Base-by-base conservation (phyloP, 371 early-diverging fungal species). In the Amoeboaphelidium occidentale region DNA sequence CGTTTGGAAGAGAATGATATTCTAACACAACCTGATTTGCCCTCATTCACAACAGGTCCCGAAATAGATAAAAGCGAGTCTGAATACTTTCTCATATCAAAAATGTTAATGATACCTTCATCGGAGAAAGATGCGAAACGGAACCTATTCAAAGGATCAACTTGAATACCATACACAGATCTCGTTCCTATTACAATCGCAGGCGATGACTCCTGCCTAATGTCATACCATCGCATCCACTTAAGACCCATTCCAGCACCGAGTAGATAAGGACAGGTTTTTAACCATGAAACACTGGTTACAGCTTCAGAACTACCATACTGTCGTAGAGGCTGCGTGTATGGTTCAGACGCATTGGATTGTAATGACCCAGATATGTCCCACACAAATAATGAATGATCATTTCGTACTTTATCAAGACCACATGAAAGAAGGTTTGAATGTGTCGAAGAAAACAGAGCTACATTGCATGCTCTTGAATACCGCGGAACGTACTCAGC, bases 71-170 rank as follows among this genome's bases (percentile, higher is more conserved):
- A n/a, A n/a, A n/a, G n/a, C n/a, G n/a, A n/a, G n/a, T n/a, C n/a
- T n/a, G n/a, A n/a, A n/a, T n/a, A n/a, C n/a, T 76, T 78, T 25
- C 86, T 66, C 25, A 64, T 55, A 53, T 86, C 86, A 84, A 84
- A 86, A n/a, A 83, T 50, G 44, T 72, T 67, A 45, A 86, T 68
- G 10, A 67, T 62, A 3, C 74, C 74, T 49, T 79, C 79, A 17
- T 77, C 80, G 0, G 74, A 70, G 50, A 65, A 78, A 1, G 80
- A 78, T 0, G 81, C 80, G 47, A 82, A 58, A 27, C 81, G 70
- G 52, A 74, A 59, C 10, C 68, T 54, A 50, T 76, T 62, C 58
- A 78, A 81, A 0, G 82, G 84, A 58, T 84, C 84, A 14, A 71
- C 57, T 27, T 62, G 58, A 2, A 80, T 59, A 3, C 82, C 81